phyloP scores from a whole-genome alignment of 2,329 filamentous ascomycete species.

The Aspergillus sp. region DNA sequence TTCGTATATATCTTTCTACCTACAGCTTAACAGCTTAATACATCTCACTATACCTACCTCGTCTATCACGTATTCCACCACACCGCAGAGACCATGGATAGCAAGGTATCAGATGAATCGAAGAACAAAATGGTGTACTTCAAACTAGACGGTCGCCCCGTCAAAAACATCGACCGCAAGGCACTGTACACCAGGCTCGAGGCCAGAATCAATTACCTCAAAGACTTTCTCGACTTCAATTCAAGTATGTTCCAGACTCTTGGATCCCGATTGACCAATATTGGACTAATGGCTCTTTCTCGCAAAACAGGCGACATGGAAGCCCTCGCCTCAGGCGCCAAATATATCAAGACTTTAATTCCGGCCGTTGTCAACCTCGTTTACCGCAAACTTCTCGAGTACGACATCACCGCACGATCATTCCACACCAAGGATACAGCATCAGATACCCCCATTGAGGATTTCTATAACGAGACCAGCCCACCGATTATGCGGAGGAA shows the following conservation, averaged over 20 bases:
- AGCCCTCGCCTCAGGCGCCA: conserved; percentile 66
- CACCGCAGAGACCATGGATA: background rate
- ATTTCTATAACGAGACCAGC: conserved; percentile 64
- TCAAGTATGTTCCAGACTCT: conserved; percentile 54
- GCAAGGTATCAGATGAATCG: background rate
- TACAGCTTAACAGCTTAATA: background rate
- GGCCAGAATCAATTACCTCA: conserved; percentile 68
- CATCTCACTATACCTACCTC: background rate
- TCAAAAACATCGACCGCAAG: conserved; percentile 67
- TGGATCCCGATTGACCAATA: background rate
- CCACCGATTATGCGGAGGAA: conserved; percentile 76
- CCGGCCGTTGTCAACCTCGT: conserved; percentile 82
- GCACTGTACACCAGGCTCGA: conserved; percentile 71
- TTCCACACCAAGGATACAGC: conserved; percentile 64
- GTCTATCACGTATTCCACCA: no score
- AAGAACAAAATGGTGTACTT: conserved; percentile 13
- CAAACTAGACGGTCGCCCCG: conserved; percentile 22
- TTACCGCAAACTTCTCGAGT: conserved; percentile 76
- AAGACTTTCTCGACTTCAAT: conserved; percentile 74
- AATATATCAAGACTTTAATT: conserved; percentile 79
- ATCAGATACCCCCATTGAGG: conserved; percentile 67
- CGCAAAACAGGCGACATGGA: conserved; percentile 66
- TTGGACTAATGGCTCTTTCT: background rate
- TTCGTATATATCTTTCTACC: background rate
- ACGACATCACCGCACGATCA: conserved; percentile 78